Base-by-base conservation (phyloP, 2,329 filamentous ascomycete species). In the Periglandula ipomoeae region DNA sequence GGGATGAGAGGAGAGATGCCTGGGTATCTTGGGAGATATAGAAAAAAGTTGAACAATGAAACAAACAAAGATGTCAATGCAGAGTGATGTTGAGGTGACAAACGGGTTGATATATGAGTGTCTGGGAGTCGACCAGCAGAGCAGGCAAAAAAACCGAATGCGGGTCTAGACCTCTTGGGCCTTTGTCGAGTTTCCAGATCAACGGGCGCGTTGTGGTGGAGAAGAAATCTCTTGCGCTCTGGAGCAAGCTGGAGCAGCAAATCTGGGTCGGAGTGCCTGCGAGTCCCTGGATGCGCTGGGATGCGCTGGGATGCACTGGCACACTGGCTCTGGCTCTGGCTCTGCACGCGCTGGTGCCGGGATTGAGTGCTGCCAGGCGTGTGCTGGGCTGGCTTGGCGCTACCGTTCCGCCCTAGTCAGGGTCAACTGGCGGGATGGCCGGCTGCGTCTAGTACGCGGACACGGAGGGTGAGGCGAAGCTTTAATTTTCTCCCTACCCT, bases 221-320 rank as follows among this genome's bases (percentile, higher is more conserved):
- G 35, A 38, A 38, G 15, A 38, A 38, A 38, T 38, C 10, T 38
- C 17, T 38, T 17, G 19, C 41, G n/a, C 24, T 34, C 44, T 37
- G 48, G 22, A 41, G 42, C 41, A 34, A 30, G 19, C 35, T 48
- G 47, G 47, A 45, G 47, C 27, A 30, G 39, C 47, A 40, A 49
- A 42, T 42, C 47, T 46, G 42, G 37, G 47, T 26, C 48, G 37
- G 43, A 42, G 43, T 49, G 43, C 42, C 43, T 26, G 37, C 43
- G 22, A 43, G 48, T 27, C 17, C 13, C 34, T 19, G n/a, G n/a
- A n/a, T n/a, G n/a, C n/a, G n/a, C n/a, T 38, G 35, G 15, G 35
- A n/a, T 9, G 35, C 10, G 15, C 10, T 11, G 35, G 35, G 17
- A n/a, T 9, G 24, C 44, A 5, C 44, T 38, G 23, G 19, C 35